Conservation (phyloP, 2,329 filamentous ascomycete species). For the Cordyceps pruinosa region DNA sequence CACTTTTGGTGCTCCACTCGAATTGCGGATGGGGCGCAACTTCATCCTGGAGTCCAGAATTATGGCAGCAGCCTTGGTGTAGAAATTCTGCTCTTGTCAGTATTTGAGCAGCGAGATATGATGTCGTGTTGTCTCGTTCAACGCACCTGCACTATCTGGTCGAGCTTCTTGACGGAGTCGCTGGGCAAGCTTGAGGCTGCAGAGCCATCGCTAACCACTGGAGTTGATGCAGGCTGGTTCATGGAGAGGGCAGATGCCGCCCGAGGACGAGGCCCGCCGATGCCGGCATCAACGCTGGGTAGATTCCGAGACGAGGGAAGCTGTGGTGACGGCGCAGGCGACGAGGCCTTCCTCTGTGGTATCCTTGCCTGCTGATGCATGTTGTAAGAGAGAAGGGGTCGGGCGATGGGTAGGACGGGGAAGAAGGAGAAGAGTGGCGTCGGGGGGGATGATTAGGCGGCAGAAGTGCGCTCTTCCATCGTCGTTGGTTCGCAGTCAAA, state of each 20-base stretch:
- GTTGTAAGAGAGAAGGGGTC: neutral
- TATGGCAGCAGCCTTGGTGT: constrained; percentile 77
- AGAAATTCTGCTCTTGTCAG: constrained; percentile 65
- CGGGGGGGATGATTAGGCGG: neutral
- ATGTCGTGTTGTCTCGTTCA: neutral
- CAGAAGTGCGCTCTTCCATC: constrained; percentile 8
- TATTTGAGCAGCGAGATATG: neutral
- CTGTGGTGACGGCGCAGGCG: constrained; percentile 64
- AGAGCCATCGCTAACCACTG: constrained; percentile 37
- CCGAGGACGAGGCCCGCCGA: constrained; percentile 32
- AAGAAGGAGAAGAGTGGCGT: neutral
- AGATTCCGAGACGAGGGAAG: constrained; percentile 52
- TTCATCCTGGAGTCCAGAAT: constrained; percentile 75
- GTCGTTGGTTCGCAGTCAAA: neutral
- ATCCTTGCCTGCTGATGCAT: constrained; percentile 91
- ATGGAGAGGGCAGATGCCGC: constrained; percentile 36
- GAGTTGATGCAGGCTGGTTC: constrained; percentile 38
- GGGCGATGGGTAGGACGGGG: neutral
- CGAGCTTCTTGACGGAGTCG: constrained; percentile 72
- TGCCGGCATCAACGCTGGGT: constrained; percentile 9
- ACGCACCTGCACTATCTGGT: constrained; percentile 83
- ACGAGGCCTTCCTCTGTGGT: constrained; percentile 59
- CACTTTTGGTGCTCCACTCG: constrained; percentile 47
- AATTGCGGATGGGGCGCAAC: constrained; percentile 45
- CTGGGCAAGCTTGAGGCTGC: constrained; percentile 45